These are phyloP conservation scores for Glaciozyma martinii DNA, from an alignment of 768 basidiomycete species.

Conservation along the genomic window DNA sequence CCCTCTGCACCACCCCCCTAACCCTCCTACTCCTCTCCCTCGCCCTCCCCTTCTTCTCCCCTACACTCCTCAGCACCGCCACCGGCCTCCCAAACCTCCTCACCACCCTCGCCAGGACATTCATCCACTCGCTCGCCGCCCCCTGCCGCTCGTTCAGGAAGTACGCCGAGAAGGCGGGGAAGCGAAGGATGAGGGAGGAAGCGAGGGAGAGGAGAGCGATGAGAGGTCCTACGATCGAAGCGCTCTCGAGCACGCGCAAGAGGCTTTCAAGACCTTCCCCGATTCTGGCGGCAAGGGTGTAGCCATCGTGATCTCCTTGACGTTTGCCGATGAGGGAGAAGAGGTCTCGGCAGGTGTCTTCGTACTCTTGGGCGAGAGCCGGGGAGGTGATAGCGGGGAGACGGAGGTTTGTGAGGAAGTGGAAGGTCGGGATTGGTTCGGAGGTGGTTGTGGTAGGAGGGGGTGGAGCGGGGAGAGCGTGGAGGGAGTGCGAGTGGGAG, in stretches of 20 bases:
- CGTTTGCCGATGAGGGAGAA: slow-evolving; percentile 20
- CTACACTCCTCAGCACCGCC: background rate
- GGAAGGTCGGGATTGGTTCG: slow-evolving; percentile 17
- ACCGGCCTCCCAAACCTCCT: slow-evolving; percentile 8
- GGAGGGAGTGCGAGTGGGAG: background rate
- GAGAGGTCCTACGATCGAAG: slow-evolving; percentile 13
- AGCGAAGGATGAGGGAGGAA: slow-evolving; percentile 16
- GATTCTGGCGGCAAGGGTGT: slow-evolving; percentile 6
- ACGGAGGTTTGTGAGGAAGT: slow-evolving; percentile 24
- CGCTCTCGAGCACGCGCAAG: slow-evolving; percentile 6
- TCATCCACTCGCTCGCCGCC: background rate
- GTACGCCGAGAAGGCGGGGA: slow-evolving; percentile 1
- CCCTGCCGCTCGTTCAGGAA: background rate
- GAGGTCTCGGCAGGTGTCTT: slow-evolving; percentile 6
- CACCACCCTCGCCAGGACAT: slow-evolving; percentile 2
- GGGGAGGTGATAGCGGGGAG: slow-evolving; percentile 2
- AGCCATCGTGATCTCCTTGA: background rate
- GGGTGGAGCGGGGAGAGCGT: background rate
- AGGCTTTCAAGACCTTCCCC: background rate
- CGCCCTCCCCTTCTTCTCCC: background rate
- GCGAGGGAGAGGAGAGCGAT: slow-evolving; percentile 16
- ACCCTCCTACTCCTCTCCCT: slow-evolving; percentile 2
- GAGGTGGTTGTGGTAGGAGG: background rate
- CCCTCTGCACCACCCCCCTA: background rate
- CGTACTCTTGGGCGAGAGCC: slow-evolving; percentile 3